These are phyloP conservation scores for Trametes cinnabarina DNA, from an alignment of 768 basidiomycete species.

Conservation along the genomic window DNA sequence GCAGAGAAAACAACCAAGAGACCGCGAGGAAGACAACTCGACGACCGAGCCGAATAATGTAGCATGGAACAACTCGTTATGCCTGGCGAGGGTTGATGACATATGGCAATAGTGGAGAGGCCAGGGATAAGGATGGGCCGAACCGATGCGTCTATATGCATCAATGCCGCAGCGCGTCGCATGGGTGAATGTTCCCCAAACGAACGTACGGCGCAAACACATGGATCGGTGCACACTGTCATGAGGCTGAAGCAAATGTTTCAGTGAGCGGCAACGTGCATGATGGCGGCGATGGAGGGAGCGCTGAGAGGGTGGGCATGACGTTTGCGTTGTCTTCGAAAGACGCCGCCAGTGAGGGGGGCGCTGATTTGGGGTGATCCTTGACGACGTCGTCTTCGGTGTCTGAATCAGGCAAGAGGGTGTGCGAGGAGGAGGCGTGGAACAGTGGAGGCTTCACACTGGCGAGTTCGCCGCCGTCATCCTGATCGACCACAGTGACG, in stretches of 20 bases:
- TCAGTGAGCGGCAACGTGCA: not conserved
- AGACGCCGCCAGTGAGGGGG: not conserved
- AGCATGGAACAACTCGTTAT: too few relatives aligned
- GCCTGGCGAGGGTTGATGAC: too few relatives aligned
- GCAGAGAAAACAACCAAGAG: not conserved
- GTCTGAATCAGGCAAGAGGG: not conserved
- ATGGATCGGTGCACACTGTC: not conserved
- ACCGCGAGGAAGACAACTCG: not conserved
- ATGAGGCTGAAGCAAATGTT: not conserved
- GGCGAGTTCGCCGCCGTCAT: not conserved
- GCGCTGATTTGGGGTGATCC: not conserved
- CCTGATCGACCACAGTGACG: not conserved
- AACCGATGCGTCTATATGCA: not conserved
- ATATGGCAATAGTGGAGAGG: not conserved
- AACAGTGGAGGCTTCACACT: not conserved
- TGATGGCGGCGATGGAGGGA: not conserved
- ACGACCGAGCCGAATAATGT: too few relatives aligned
- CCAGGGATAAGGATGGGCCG: not conserved
- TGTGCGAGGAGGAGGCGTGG: not conserved
- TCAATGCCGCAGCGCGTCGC: not conserved
- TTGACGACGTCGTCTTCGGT: not conserved
- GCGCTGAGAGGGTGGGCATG: not conserved
- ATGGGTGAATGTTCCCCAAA: conserved; percentile 4
- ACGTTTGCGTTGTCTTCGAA: not conserved
- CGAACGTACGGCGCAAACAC: not conserved